Evolutionary conservation across 495 filamentous ascomycete genomes (phyloP).

Genomic region (Aspergillus affinis): DNA sequence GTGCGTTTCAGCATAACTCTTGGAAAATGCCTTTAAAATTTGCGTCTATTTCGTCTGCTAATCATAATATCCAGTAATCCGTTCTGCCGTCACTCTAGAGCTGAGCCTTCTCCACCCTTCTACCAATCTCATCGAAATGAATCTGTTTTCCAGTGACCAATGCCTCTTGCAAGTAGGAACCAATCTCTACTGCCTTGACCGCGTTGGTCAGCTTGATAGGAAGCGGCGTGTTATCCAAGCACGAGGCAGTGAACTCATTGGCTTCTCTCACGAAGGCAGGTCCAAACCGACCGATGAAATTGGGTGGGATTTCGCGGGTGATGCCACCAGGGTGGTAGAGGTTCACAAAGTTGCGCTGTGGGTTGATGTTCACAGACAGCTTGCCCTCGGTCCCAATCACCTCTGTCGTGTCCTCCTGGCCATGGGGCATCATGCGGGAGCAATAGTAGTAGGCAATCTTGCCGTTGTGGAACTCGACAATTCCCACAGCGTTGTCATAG

Average conservation of each 20-base stretch:
- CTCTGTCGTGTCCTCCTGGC: conserved; percentile 62
- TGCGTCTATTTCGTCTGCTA: background rate
- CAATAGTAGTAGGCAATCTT: conserved; percentile 60
- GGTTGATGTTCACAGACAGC: conserved; percentile 54
- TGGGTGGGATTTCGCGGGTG: conserved; percentile 47
- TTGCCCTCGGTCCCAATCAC: conserved; percentile 63
- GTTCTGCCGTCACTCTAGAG: conserved; percentile 13
- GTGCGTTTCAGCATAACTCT: no score
- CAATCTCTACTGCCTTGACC: conserved; percentile 59
- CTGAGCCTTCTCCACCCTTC: conserved; percentile 37
- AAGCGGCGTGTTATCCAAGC: conserved; percentile 50
- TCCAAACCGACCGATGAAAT: conserved; percentile 31
- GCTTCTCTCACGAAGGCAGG: conserved; percentile 37
- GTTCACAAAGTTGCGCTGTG: conserved; percentile 50
- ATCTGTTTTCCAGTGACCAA: conserved; percentile 56
- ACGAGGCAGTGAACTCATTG: conserved; percentile 54
- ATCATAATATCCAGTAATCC: background rate
- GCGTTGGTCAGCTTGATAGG: conserved; percentile 54
- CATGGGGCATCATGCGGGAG: conserved; percentile 59
- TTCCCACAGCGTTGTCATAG: conserved; percentile 59
- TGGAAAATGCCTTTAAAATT: background rate
- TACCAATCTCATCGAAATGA: conserved; percentile 48
- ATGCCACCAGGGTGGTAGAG: conserved; percentile 47
- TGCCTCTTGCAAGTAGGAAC: conserved; percentile 55
- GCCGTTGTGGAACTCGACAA: conserved; percentile 60